phyloP scores from a whole-genome alignment of 2,329 filamentous ascomycete genomes.

The Aspergillus aculeatus region DNA sequence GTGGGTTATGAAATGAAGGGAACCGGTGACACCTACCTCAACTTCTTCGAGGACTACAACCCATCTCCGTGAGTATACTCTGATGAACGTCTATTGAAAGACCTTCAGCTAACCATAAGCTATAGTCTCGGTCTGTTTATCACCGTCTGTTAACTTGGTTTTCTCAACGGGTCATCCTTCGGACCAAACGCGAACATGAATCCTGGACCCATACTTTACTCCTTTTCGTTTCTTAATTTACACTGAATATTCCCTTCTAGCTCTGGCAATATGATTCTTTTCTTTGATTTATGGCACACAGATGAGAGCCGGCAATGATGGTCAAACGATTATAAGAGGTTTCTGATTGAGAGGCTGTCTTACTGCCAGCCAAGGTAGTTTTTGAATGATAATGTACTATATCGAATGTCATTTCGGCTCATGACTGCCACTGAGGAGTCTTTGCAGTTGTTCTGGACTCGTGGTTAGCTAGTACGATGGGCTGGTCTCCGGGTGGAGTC shows the following conservation, averaged over 20 bases:
- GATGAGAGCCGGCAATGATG: neutral
- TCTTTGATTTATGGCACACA: neutral
- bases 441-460: too few relatives aligned
- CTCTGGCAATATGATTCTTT: neutral
- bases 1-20: slow-evolving; percentile 55
- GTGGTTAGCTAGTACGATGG: neutral
- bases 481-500: neutral
- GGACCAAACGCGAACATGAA: slow-evolving; percentile 14
- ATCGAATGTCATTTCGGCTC: neutral
- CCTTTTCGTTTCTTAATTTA: slow-evolving; percentile 1
- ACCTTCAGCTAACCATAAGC: slow-evolving; percentile 12
- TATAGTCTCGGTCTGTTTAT: slow-evolving; percentile 43
- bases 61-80: slow-evolving; percentile 43
- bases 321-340: neutral
- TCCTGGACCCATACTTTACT: slow-evolving; percentile 12
- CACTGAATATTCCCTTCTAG: neutral
- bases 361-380: neutral
- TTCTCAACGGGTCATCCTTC: slow-evolving; percentile 1
- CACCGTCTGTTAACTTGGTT: slow-evolving; percentile 38
- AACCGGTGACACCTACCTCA: slow-evolving; percentile 51
- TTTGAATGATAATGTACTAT: neutral
- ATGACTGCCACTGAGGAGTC: neutral
- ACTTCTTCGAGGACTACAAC: slow-evolving; percentile 66
- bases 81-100: neutral
- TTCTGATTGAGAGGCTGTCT: neutral